Conservation (phyloP, 768 basidiomycete genomes). For the Boletus pseudo-olivaceus region DNA sequence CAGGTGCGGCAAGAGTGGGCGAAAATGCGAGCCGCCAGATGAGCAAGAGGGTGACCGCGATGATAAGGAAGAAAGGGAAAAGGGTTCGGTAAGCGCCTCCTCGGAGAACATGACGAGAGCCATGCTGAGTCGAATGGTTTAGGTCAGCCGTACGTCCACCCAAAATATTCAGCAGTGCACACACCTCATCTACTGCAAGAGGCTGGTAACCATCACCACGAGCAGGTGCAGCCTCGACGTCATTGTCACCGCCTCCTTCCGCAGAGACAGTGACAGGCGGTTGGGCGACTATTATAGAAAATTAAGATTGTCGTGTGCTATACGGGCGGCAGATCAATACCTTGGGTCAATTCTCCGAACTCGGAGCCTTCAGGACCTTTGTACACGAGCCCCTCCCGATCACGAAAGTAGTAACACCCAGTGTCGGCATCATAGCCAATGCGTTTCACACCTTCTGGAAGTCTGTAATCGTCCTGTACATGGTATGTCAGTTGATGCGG, state of each 20-base stretch:
- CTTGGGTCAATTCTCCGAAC: slow-evolving; percentile 49
- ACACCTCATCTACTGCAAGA: slow-evolving; percentile 49
- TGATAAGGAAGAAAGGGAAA: slow-evolving; percentile 70
- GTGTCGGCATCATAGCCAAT: slow-evolving; percentile 77
- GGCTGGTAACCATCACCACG: slow-evolving; percentile 57
- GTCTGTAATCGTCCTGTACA: slow-evolving; percentile 47
- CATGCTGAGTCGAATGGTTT: slow-evolving; percentile 31
- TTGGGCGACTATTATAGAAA: slow-evolving; percentile 25
- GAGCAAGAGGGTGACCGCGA: slow-evolving; percentile 59
- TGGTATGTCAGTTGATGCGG: not conserved
- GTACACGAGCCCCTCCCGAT: slow-evolving; percentile 49
- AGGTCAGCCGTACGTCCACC: not conserved
- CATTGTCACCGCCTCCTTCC: slow-evolving; percentile 34
- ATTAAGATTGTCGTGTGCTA: not conserved
- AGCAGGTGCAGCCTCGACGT: slow-evolving; percentile 55
- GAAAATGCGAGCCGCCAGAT: slow-evolving; percentile 57
- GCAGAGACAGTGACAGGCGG: slow-evolving; percentile 26
- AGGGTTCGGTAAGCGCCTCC: slow-evolving; percentile 55
- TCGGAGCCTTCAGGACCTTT: slow-evolving; percentile 59
- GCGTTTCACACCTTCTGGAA: slow-evolving; percentile 54
- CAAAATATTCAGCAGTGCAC: not conserved
- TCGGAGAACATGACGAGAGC: slow-evolving; percentile 31
- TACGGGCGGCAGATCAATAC: slow-evolving; percentile 24
- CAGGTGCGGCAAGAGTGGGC: slow-evolving; percentile 25
- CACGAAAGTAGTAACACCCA: slow-evolving; percentile 62